Base-by-base conservation (phyloP, 495 filamentous ascomycete genomes). In the Viridothelium virens region DNA sequence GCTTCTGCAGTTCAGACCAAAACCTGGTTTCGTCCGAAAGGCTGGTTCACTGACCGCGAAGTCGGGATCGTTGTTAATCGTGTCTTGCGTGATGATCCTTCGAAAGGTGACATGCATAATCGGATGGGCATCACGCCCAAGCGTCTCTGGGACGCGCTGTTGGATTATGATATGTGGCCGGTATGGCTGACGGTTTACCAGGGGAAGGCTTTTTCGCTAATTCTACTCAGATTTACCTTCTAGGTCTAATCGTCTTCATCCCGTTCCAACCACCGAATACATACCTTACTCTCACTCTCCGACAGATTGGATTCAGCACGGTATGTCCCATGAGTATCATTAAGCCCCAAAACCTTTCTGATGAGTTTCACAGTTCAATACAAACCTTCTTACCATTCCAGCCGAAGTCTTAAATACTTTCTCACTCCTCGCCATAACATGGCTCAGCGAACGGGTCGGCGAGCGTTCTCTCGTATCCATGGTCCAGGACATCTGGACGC, bases 21-120 rank as follows among this genome's bases (percentile, higher is more conserved):
- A 36, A 80, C 76, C 61, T 83, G 80, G 80, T 83, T 83, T 63
- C 77, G 84, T 7, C 84, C 82, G 64, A 67, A 78, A 38, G 84
- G 83, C 1, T 89, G 86, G 86, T 87, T 86, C 69, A 81, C 72
- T 0, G 84, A 84, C 4, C 79, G 78, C n/a, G 85, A 86, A 67
- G 84, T 82, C 41, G 67, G 67, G 11, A 88, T 88, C 66, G 72
- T 87, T 3, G 84, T 86, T 46, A 88, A 88, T 70, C 79, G 85
- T 0, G 75, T 88, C 16, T 74, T 87, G 3, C 82, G 86, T 33
- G 86, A 88, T 59, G 86, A 87, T 69, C 85, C 86, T 16, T 80
- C 78, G 63, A 89, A 87, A 71, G 85, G 83, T 67, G 70, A 82
- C 64, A 87, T 87, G 85, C 81, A 87, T 75, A 88, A 87, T 68